Base-by-base conservation (phyloP, 1,284 basidiomycete species). In the Naganishia liquefaciens region DNA sequence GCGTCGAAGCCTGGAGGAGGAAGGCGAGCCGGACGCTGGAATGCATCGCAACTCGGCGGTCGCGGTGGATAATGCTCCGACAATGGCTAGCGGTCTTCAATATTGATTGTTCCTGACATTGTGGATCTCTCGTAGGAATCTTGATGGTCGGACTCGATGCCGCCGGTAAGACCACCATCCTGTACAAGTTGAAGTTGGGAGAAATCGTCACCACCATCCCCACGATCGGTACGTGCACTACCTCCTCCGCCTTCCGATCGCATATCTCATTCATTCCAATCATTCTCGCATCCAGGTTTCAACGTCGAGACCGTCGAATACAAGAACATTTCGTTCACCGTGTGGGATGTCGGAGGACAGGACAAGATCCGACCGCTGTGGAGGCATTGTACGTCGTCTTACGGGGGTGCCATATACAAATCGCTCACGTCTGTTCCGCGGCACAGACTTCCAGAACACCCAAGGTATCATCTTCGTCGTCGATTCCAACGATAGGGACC, bases 381-480 rank as follows among this genome's bases (percentile, higher is more conserved):
- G 95, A 93, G 95, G 86, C 95, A 99, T 84, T 99, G 94, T 95
- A 46, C 25, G 50, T 55, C 21, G 43, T 11, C 49, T 21, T 39
- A 3, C 4, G n/a, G 5, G 46, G 9, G 13, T 62, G 13, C 25
- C 5, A 7, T 9, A 9, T 58, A 25, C 27, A 11, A 39, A 7
- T 43, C 19, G 23, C 21, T 58, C 10, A 19, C 25, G 23, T 57
- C 71, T 69, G 64, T 73, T 54, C 44, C 53, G 40, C 21, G 25
- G 6, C 28, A 33, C 72, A 96, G 95, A 99, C 84, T 99, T 97
- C 92, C 96, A 99, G 83, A 99, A 99, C 85, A 99, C 96, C 54
- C 96, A 99, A 83, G 96, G 95, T 73, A 98, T 99, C 83, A 99
- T 99, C 79, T 99, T 99, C 80, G 96, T 99, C 65, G 94, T 99